Base-by-base conservation (phyloP, 2,329 filamentous ascomycete species). In the Anthostomella pinea region DNA sequence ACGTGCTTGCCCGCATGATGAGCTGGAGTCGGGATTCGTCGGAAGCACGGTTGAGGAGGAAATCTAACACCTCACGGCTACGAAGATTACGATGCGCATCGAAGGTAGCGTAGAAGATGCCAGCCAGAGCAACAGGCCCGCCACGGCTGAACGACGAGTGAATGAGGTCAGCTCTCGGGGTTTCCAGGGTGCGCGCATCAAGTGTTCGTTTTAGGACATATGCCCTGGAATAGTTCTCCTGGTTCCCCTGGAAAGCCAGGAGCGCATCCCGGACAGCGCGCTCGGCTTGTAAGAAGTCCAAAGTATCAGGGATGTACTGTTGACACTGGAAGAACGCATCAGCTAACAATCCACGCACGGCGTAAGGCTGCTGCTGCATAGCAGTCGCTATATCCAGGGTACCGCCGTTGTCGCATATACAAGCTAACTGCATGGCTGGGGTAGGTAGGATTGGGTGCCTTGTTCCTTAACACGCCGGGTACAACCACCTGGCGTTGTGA, bases 91-190 rank as follows among this genome's bases (percentile, higher is more conserved):
- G 35, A 23, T 39, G 26, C 11, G 31, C 39, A 16, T 39, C 28
- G 14, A 38, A 19, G 6, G 39, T 43, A 22, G 39, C 31, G 21
- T 43, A 39, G 25, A 35, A 39, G 21, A 39, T 29, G n/a, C 30
- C 31, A 6, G 27, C 14, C 7, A 35, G 13, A 10, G 35, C 32
- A 17, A 43, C n/a, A 9, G 35, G 35, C 2, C 39, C 35, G 8
- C 39, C 35, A 20, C 23, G 22, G 6, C 26, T 5, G 15, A 43
- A 33, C 10, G 39, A 24, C 8, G 23, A 20, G 6, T 15, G 11
- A 14, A 43, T 23, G 10, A 43, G 20, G 23, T 38, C 16, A 11
- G 24, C 30, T 17, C 34, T 20, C 3, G 33, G 29, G n/a, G 29
- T 37, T 5, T 34, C 16, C 16, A 33, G 14, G 14, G 19, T 19